Conservation (phyloP, 768 basidiomycete species). For the Lanmaoa pseudosensibilis region DNA sequence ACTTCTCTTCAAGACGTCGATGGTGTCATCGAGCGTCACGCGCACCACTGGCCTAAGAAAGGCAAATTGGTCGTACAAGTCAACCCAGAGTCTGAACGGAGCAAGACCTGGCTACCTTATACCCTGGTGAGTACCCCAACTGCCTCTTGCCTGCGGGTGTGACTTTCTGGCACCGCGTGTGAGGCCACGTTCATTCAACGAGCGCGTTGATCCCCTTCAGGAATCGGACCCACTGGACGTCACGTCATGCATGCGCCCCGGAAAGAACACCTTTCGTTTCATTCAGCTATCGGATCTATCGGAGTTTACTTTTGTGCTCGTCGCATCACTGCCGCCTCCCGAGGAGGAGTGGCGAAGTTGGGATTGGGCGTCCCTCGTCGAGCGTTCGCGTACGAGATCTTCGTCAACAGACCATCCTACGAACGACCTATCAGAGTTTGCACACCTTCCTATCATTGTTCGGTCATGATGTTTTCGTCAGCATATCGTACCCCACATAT, state of each 20-base stretch:
- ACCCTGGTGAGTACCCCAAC: slow-evolving; percentile 37
- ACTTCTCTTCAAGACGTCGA: slow-evolving; percentile 4
- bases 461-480: slow-evolving; percentile 15
- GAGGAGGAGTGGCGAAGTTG: slow-evolving; percentile 23
- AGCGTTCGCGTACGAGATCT: neutral
- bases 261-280: slow-evolving; percentile 49
- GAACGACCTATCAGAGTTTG: slow-evolving; percentile 18
- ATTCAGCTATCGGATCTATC: slow-evolving; percentile 48
- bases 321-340: slow-evolving; percentile 32
- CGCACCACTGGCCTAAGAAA: slow-evolving; percentile 42
- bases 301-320: slow-evolving; percentile 45
- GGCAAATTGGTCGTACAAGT: slow-evolving; percentile 47
- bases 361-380: slow-evolving; percentile 24
- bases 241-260: slow-evolving; percentile 41
- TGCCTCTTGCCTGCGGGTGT: neutral
- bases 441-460: slow-evolving; percentile 15
- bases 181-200: neutral
- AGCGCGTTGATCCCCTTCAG: slow-evolving; percentile 16
- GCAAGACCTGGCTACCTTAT: slow-evolving; percentile 44
- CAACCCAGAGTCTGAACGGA: slow-evolving; percentile 37
- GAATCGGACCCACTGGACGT: slow-evolving; percentile 40
- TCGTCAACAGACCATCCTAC: neutral
- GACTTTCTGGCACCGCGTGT: neutral
- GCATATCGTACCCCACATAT: neutral
- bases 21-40: slow-evolving; percentile 15